These are phyloP conservation scores for Pachyrhizus erosus DNA, from an alignment of 306 rosid species.

Conservation along the genomic window DNA sequence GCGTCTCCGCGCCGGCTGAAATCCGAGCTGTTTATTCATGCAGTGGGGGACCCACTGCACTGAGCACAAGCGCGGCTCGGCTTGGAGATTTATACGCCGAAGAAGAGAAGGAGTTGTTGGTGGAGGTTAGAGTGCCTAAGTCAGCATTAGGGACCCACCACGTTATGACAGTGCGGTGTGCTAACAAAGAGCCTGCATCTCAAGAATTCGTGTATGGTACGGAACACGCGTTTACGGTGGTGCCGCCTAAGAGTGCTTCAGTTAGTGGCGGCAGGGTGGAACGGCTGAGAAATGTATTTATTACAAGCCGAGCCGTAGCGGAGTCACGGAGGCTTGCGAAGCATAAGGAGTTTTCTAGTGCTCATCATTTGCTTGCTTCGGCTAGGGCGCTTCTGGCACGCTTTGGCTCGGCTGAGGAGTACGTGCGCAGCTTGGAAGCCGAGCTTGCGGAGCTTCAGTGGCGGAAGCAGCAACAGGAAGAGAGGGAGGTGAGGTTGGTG, in stretches of 20 bases:
- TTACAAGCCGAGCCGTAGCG: constrained; percentile 65
- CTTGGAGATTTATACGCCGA: constrained; percentile 70
- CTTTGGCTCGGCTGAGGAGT: constrained; percentile 52
- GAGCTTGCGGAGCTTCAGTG: constrained; percentile 61
- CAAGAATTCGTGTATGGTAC: constrained; percentile 52
- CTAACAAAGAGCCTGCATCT: constrained; percentile 51
- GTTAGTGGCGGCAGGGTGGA: constrained; percentile 39
- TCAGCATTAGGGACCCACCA: constrained; percentile 47
- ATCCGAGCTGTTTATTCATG: constrained; percentile 58
- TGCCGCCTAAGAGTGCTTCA: constrained; percentile 29
- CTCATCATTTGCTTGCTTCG: constrained; percentile 58
- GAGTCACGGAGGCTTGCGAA: constrained; percentile 55
- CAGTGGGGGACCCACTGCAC: constrained; percentile 51
- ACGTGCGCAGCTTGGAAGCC: constrained; percentile 53
- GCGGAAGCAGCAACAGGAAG: constrained; percentile 45
- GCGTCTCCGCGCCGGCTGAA: constrained; percentile 51
- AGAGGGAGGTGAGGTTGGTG: constrained; percentile 28
- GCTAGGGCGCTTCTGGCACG: constrained; percentile 53
- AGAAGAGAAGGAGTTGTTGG: constrained; percentile 64
- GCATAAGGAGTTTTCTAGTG: constrained; percentile 47
- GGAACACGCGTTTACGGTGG: constrained; percentile 51
- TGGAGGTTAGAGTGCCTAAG: constrained; percentile 58
- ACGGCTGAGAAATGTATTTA: constrained; percentile 52
- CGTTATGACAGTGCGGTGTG: constrained; percentile 55
- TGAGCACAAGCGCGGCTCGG: constrained; percentile 49